Base-by-base conservation (phyloP, 805 yeast species). In the Ogataea pini region DNA sequence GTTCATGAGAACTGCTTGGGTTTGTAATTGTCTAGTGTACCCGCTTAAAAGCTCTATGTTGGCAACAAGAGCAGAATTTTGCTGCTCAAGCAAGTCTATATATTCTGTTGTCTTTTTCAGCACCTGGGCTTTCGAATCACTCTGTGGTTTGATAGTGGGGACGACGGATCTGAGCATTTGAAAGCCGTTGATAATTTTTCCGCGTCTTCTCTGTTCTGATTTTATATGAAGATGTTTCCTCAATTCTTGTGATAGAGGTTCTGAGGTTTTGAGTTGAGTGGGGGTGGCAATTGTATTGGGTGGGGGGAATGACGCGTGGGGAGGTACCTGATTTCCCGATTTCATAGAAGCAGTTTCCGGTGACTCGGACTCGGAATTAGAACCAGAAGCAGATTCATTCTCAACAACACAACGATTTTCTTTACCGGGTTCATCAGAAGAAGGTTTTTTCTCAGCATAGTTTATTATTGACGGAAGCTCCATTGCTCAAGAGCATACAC, bases 181-280 rank as follows among this genome's bases (percentile, higher is more conserved):
- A 51, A 74, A 74, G 14, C 78, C 78, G 42, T 75, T 78, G 32
- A 72, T 72, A 44, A 74, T 74, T 49, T 70, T 67, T 46, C 73
- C 77, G 27, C 78, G 63, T 36, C 78, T 64, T 36, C 78, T 58
- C 56, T 74, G 78, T 50, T 74, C 78, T 3, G 76, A 72, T 34
- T 71, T 63, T 40, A 73, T 73, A 54, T 74, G 78, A 9, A 76
- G 65, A 50, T 72, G 72, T 32, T 60, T 61, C 20, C 64, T 47
- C 18, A 59, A 36, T 14, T 57, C 59, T 27, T 55, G 53, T 1
- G 57, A 48, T n/a, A 52, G 34, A 1, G 55, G 53, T 24, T 54
- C 58, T 3, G 43, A 39, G 7, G 44, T 13, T 14, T 12, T 41
- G n/a, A 31, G 22, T 12, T 36, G 37, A 34, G 20, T 34, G 33